Base-by-base conservation (phyloP, 352 stramenopile species). In the Globisporangium spiculum region DNA sequence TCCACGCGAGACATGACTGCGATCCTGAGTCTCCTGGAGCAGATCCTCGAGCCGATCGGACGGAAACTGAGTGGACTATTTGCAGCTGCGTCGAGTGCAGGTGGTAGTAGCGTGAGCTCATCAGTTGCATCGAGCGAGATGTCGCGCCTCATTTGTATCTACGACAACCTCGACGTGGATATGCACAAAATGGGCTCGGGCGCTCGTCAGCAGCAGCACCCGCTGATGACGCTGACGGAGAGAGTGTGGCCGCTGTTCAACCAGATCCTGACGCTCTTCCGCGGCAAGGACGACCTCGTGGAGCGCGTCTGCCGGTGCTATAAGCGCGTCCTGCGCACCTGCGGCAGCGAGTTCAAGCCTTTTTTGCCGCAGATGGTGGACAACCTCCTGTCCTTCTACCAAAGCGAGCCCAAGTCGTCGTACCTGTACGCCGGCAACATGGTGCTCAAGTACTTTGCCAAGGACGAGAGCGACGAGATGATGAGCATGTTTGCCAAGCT, bases 391-490 rank as follows among this genome's bases (percentile, higher is more conserved):
- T 73, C 73, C 7, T 92, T 88, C 70, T 96, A 92, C 70, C 84
- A 88, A 46, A 63, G 68, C 14, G 80, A 91, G 46, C 89, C 89
- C n/a, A 93, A 94, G 71, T 93, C 83, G 14, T 94, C 87, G 63
- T 96, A 94, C 53, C 60, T 96, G 46, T 96, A 96, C 60, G 79
- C 80, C 3, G 81, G 78, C 4, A 94, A 85, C 70, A 93, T 95
- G 86, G 75, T 93, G 48, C 75, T 96, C 44, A 95, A 94, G 76
- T 82, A 93, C 48, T 92, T 89, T 52, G 68, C 74, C 34, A 75
- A 73, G 16, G 59, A 66, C 54, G 50, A 67, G 48, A 75, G 68
- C 10, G 57, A 63, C n/a, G 71, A 76, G 24, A 73, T 90, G 53
- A 66, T 84, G 16, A 36, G 75, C 30, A 67, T 93, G 32, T 81